Evolutionary conservation across 1,284 basidiomycete species (phyloP), one percentile per base, ranked within the genome.

Genomic region (Pterulicium gracile): DNA sequence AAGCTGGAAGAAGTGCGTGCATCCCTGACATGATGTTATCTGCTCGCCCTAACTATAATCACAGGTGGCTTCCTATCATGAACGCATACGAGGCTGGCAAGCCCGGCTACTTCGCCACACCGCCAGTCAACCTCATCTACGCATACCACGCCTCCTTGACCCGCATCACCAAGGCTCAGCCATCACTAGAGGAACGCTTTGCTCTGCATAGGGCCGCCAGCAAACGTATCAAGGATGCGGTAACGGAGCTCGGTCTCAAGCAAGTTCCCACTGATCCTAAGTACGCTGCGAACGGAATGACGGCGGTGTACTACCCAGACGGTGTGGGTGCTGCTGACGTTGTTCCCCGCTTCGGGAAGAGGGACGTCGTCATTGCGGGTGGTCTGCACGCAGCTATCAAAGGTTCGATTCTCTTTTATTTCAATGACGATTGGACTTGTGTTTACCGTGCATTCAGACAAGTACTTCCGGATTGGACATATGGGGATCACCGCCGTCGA

Each of bases 21-120:
- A 23, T 45, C 22, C 17, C 35, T n/a, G 41, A 18, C 35, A 27
- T 42, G 41, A 27, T 44, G 20, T 22, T 5, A 41, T n/a, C 13
- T 44, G 21, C 22, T 45, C 17, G 36, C n/a, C 23, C 40, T 24
- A 24, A 24, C 43, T 44, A 32, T 21, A 20, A n/a, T n/a, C 32
- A 27, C 43, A 85, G 81, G 56, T 96, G 93, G 93, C 69, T 94
- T 39, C 92, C 93, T 1, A 81, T 97, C 59, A 96, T 96, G 92
- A 77, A 81, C 55, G 83, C 86, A 1, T 97, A 96, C 62, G 88
- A 90, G 66, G 62, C 64, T 47, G 83, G 83, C 48, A 64, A 64
- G 7, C 67, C 87, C 0, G 81, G 81, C 21, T 96, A 96, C 72
- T 96, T 96, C 63, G 93, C 92, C n/a, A 96, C 92, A 1, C 92